Evolutionary conservation across 148 eudicot genomes (phyloP), one percentile per base, ranked within the genome.

Genomic region (Suaeda aralocaspica): DNA sequence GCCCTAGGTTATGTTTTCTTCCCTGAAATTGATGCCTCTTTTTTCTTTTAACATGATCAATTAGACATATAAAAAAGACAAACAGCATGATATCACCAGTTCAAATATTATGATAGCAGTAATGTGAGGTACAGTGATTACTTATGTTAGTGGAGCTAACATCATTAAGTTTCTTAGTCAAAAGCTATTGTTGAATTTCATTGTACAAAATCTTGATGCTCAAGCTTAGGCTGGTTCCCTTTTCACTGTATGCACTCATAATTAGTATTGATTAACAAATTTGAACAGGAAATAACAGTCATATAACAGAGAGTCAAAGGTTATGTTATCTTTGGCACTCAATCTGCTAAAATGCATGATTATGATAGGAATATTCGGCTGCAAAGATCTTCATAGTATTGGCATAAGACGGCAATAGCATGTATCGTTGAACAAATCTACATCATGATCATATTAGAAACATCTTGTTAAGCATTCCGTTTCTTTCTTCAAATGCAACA

Each of bases 131-230:
- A 71, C 45, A 49, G 53, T 48, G 33, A 60, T 42, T 42, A 61
- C 24, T 19, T 60, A 60, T 50, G 28, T 65, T 71, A 58, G 67
- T 71, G 69, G 59, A 57, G 67, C 46, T 48, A 57, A 61, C 61
- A 71, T 70, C 12, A 70, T 70, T 64, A 70, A 15, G 49, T 8
- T n/a, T 46, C 14, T 70, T 76, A 57, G 79, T 76, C 79, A 65
- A 76, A 76, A 70, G 67, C 24, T 26, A 59, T 65, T 66, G 79
- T 67, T 70, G 67, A 76, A 65, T 76, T 76, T 57, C 50, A 76
- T 71, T 65, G n/a, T 45, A 36, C 52, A 41, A 63, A 60, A 31
- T 52, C 79, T 66, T 76, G 79, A 64, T 58, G 55, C 70, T 65
- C 61, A 71, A 76, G 75, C 34, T 24, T 68, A 28, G 28, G 4